These are phyloP conservation scores for Hyphochytrium catenoides DNA, from an alignment of 352 stramenopile genomes.

Conservation along the genomic window DNA sequence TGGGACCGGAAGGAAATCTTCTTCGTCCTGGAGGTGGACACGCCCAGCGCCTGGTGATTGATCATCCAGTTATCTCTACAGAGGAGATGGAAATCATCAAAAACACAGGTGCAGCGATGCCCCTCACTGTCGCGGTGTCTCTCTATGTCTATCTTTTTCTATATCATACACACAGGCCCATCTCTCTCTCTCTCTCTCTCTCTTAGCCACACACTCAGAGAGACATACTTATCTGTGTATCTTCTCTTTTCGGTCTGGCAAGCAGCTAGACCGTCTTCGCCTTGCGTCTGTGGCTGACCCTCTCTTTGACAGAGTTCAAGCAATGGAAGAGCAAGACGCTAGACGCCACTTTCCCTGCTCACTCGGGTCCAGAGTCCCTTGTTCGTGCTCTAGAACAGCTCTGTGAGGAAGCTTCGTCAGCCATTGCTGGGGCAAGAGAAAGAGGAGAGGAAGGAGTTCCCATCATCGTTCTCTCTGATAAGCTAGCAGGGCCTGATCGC, in stretches of 20 bases:
- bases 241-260: too few species aligned
- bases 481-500: slow-evolving; percentile 47
- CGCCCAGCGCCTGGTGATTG: slow-evolving; percentile 64
- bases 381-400: slow-evolving; percentile 68
- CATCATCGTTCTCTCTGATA: slow-evolving; percentile 74
- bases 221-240: too few species aligned
- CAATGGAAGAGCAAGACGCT: slow-evolving; percentile 29
- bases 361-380: slow-evolving; percentile 28
- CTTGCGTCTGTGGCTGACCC: too few species aligned
- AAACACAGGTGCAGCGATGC: too few species aligned
- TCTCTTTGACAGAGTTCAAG: too few species aligned
- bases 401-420: slow-evolving; percentile 73
- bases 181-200: too few species aligned
- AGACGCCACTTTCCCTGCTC: slow-evolving; percentile 31
- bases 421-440: slow-evolving; percentile 43
- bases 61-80: slow-evolving; percentile 74
- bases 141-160: too few species aligned
- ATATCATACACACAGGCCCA: too few species aligned
- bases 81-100: slow-evolving; percentile 79
- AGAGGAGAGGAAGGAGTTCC: slow-evolving; percentile 21
- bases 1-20: slow-evolving; percentile 81
- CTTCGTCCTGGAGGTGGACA: slow-evolving; percentile 51
- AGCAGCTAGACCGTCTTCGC: too few species aligned
- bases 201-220: too few species aligned
- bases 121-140: too few species aligned